phyloP scores from a whole-genome alignment of 1,284 basidiomycete genomes.

The Agroathelia rolfsii region DNA sequence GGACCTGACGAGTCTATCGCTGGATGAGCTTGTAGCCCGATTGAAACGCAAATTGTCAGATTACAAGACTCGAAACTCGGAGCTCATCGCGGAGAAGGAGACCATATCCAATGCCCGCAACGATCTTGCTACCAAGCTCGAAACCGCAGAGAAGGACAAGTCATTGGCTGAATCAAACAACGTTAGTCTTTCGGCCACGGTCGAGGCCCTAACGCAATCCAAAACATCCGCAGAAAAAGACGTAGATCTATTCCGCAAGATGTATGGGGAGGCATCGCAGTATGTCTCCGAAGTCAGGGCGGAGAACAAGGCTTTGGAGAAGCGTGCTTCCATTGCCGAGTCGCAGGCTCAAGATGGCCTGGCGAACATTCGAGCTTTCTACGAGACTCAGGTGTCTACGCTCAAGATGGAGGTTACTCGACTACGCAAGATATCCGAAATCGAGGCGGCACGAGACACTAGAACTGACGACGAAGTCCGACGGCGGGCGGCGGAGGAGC shows the following conservation, averaged over 20 bases:
- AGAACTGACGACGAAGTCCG: constrained; percentile 53
- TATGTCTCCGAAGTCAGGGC: constrained; percentile 30
- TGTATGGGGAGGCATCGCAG: constrained; percentile 40
- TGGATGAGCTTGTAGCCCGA: no score
- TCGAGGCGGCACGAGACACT: constrained; percentile 43
- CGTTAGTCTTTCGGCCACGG: no score
- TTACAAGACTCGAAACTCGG: no score
- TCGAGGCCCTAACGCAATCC: no score
- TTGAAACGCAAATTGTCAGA: no score
- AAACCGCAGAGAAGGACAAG: no score
- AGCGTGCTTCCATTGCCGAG: constrained; percentile 37
- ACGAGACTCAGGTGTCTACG: constrained; percentile 30
- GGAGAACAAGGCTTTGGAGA: constrained; percentile 46
- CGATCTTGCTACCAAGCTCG: no score
- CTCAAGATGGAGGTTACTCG: constrained; percentile 35
- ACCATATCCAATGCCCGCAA: no score
- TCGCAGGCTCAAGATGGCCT: constrained; percentile 44
- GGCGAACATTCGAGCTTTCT: constrained; percentile 35
- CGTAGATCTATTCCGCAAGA: constrained; percentile 39
- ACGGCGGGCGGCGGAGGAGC: constrained; percentile 42
- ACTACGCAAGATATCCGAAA: constrained; percentile 32
- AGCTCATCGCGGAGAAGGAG: no score
- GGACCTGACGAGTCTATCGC: no score
- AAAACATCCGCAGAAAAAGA: constrained; percentile 33
- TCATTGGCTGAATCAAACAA: no score